A percentile compares a stretch with the other conserved stretches of the same genome.
phyloP scores from a whole-genome alignment of 1,284 basidiomycete species.

The Ustilago cynodontis region DNA sequence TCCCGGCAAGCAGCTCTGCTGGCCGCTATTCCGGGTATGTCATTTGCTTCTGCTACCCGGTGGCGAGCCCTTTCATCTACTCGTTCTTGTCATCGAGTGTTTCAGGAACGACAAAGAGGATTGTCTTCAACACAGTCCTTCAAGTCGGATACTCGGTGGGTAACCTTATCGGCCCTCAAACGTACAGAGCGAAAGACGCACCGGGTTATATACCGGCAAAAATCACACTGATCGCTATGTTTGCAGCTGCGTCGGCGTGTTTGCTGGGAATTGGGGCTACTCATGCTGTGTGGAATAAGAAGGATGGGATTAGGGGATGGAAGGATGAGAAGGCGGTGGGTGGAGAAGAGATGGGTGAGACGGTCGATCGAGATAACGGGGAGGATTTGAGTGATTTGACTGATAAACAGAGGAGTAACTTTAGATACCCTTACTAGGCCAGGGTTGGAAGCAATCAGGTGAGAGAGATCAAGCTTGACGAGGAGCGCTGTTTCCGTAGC shows the following conservation, averaged over 20 bases:
- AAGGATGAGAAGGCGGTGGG: neutral
- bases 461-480: neutral
- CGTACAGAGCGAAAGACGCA: conserved; percentile 51
- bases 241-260: conserved; percentile 48
- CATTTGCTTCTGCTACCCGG: conserved; percentile 34
- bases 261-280: conserved; percentile 41
- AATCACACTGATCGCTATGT: conserved; percentile 63
- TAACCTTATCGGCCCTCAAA: conserved; percentile 65
- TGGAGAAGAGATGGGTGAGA: conserved; percentile 1
- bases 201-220: conserved; percentile 63
- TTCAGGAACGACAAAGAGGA: conserved; percentile 64
- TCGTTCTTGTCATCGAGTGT: conserved; percentile 47
- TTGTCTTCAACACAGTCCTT: conserved; percentile 59
- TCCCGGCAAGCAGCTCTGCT: conserved; percentile 28
- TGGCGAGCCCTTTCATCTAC: conserved; percentile 51
- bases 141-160: conserved; percentile 63
- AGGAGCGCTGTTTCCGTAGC: neutral
- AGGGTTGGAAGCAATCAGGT: neutral
- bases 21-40: conserved; percentile 38
- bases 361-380: conserved; percentile 13
- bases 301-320: conserved; percentile 12
- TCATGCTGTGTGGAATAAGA: conserved; percentile 63
- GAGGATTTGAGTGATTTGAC: conserved; percentile 66
- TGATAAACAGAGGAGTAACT: conserved; percentile 63
- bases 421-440: conserved; percentile 66